phyloP scores from a whole-genome alignment of 192 early-diverging fungal species.

The Coemansia asiatica region DNA sequence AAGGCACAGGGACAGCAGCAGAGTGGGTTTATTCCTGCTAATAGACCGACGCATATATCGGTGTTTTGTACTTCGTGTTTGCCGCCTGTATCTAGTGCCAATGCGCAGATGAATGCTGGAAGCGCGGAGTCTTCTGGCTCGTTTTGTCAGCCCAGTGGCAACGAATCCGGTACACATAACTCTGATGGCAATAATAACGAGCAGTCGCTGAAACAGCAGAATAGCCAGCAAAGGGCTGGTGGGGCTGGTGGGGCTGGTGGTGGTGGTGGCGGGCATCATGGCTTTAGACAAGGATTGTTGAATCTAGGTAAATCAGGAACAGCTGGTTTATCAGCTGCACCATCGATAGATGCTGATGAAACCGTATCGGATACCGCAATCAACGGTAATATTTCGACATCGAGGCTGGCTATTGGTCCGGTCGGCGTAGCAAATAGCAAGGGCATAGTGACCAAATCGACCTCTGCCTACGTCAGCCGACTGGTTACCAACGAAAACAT shows the following conservation, averaged over 20 bases:
- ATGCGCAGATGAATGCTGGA: neutral
- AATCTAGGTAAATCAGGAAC: constrained; percentile 10
- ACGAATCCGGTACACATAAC: neutral
- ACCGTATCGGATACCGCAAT: neutral
- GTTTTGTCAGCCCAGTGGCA: neutral
- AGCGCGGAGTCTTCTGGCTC: neutral
- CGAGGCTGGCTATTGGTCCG: neutral
- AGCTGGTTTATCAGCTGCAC: neutral
- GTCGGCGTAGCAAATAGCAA: constrained; percentile 32
- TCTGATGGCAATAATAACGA: neutral
- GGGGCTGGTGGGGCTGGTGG: too few species aligned
- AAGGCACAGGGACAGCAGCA: neutral
- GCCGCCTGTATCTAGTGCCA: constrained; percentile 3
- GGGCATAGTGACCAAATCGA: constrained; percentile 71
- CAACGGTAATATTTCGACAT: neutral
- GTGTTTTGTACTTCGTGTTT: constrained; percentile 9
- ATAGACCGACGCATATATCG: constrained; percentile 37
- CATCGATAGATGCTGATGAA: neutral
- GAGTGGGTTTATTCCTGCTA: constrained; percentile 13
- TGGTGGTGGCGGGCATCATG: constrained; percentile 3
- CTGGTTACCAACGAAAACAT: constrained; percentile 72
- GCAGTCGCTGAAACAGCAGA: neutral
- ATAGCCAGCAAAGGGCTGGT: neutral
- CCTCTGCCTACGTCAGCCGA: constrained; percentile 70
- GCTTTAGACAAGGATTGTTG: constrained; percentile 26